Evolutionary conservation across 257 asterid genomes (phyloP).

Genomic region (Coffea canephora): DNA sequence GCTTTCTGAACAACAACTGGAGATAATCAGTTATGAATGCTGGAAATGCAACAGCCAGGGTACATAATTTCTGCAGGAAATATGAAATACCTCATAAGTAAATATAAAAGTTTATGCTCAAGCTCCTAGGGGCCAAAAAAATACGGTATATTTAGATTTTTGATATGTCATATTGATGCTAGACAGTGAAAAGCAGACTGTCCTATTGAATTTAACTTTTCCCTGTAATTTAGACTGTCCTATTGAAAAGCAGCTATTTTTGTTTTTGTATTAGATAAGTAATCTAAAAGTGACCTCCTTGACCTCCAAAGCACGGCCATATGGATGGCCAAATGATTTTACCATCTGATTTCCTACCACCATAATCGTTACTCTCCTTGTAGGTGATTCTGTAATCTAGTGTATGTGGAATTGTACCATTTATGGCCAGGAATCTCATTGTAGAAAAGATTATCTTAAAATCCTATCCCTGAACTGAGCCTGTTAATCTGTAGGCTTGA

Average conservation of each 20-base stretch:
- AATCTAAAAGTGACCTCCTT: background rate
- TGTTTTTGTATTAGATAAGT: background rate
- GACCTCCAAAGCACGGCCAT: background rate
- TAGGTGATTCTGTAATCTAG: background rate
- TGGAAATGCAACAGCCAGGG: background rate
- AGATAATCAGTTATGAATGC: background rate
- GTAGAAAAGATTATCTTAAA: background rate
- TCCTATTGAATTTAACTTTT: background rate
- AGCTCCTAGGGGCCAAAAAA: background rate
- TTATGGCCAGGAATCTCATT: background rate
- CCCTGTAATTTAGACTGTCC: background rate
- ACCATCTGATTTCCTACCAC: background rate
- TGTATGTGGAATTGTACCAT: background rate
- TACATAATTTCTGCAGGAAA: background rate
- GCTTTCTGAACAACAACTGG: background rate
- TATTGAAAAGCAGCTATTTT: too few species aligned
- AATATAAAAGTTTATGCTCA: background rate
- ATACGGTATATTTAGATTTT: background rate
- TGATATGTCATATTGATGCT: background rate
- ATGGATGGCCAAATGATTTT: background rate
- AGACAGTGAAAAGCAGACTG: background rate
- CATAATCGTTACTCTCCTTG: background rate
- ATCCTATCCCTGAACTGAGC: background rate
- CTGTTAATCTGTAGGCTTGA: background rate
- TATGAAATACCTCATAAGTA: background rate